Percentiles rank a stretch among this genome's conserved stretches.
phyloP scores from a whole-genome alignment of 2,329 filamentous ascomycete genomes.

The Penicillium sp. region DNA sequence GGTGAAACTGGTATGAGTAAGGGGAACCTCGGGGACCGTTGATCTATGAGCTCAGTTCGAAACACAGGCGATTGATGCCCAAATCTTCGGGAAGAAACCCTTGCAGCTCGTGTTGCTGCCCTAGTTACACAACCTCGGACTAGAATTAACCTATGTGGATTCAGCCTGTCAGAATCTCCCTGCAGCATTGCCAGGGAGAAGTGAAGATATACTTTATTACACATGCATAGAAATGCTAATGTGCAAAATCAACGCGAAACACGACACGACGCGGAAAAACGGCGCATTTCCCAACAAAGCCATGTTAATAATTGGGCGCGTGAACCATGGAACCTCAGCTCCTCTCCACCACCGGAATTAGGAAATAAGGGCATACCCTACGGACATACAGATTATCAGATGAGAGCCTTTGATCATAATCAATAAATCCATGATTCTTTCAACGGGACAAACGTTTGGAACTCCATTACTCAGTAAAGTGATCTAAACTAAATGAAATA shows the following conservation, averaged over 20 bases:
- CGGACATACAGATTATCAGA: neutral
- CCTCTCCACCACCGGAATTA: neutral
- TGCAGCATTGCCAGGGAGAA: conserved; percentile 5
- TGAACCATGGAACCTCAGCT: conserved; percentile 20
- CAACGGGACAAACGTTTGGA: neutral
- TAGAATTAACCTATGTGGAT: conserved; percentile 7
- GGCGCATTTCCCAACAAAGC: conserved; percentile 6
- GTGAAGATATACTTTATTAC: neutral
- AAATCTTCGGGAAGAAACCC: neutral
- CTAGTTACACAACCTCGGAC: neutral
- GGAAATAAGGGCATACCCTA: conserved; percentile 8
- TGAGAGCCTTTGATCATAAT: neutral
- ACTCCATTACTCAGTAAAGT: neutral
- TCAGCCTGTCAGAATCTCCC: neutral
- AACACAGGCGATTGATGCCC: neutral
- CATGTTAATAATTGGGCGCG: conserved; percentile 12
- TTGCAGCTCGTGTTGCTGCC: conserved; percentile 2
- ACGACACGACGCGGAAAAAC: conserved; percentile 1
- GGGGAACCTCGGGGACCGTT: conserved; percentile 9
- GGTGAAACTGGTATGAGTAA: conserved; percentile 8
- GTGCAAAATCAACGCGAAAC: neutral
- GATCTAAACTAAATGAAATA: neutral
- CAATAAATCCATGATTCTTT: no score
- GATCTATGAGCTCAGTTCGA: conserved; percentile 8
- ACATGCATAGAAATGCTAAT: neutral